Conservation (phyloP, 2,329 filamentous ascomycete genomes). For the Calonectria hongkongensis region DNA sequence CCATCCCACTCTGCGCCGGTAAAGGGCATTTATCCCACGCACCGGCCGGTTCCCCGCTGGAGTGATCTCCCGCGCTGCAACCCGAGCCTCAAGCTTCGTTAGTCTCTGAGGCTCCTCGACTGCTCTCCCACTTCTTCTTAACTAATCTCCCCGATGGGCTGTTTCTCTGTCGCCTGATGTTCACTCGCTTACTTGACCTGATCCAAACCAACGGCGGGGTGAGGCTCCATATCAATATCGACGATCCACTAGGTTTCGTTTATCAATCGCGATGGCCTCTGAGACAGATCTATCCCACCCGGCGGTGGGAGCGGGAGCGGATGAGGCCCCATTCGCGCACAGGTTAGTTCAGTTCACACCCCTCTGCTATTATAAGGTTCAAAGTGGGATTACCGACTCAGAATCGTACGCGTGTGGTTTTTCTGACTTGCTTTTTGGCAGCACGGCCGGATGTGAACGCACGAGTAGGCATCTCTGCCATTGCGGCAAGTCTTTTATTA, state of each 20-base stretch:
- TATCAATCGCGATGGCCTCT: slow-evolving; percentile 40
- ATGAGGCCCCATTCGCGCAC: slow-evolving; percentile 35
- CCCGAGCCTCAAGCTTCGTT: slow-evolving; percentile 12
- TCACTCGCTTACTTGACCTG: slow-evolving; percentile 24
- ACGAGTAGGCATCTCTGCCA: slow-evolving; percentile 59
- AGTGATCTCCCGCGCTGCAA: slow-evolving; percentile 13
- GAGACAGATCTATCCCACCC: slow-evolving; percentile 51
- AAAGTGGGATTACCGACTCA: slow-evolving; percentile 40
- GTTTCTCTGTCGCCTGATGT: neutral
- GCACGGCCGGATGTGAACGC: slow-evolving; percentile 23
- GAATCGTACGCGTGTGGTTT: neutral
- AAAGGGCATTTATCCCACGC: slow-evolving; percentile 49
- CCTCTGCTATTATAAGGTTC: slow-evolving; percentile 30
- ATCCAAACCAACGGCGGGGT: slow-evolving; percentile 7
- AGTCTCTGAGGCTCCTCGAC: slow-evolving; percentile 14
- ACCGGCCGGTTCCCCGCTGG: slow-evolving; percentile 11
- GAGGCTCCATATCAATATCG: slow-evolving; percentile 8
- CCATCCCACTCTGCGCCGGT: slow-evolving; percentile 46
- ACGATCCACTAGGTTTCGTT: slow-evolving; percentile 22
- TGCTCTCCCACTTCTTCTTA: slow-evolving; percentile 19
- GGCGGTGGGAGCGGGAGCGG: slow-evolving; percentile 30
- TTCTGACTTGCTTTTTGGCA: slow-evolving; percentile 31
- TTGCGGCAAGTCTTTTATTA: slow-evolving; percentile 63
- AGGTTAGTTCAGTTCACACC: slow-evolving; percentile 37
- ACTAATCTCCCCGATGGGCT: slow-evolving; percentile 17